Base-by-base conservation (phyloP, 192 early-diverging fungal species). In the Backusella morwellensis region DNA sequence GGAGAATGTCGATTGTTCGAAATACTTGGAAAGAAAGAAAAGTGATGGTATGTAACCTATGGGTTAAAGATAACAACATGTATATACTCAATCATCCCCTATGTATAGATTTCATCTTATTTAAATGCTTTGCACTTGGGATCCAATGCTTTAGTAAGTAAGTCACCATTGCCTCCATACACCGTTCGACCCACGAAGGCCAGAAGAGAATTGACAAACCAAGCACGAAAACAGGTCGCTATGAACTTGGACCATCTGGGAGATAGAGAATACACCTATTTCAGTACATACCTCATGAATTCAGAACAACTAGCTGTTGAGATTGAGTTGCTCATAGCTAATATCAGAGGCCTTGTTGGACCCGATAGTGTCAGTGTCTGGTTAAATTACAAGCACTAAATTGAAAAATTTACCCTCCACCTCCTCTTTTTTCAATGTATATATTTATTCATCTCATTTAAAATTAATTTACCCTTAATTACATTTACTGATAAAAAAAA, bases 221-320 rank as follows among this genome's bases (percentile, higher is more conserved):
- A 76, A 26, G 81, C 72, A 14, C 67, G 75, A n/a, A 66, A 54
- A 29, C 56, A 75, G 26, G 42, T 70, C 3, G 74, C 42, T 19
- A 44, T 84, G 38, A 73, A 44, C 21, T 67, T 35, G 3, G 29
- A 74, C 3, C 63, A 74, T 17, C 36, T 84, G 6, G 68, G 44
- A 8, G 78, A 76, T 9, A 69, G 70, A 41, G 83, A 74, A 19
- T 82, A 79, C 56, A 76, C 78, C 29, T 80, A 74, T 67, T 84
- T 82, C 35, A 73, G 80, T 44, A 69, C 80, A 1, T 84, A 84
- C 54, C 36, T 84, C 9, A 84, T 84, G 70, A 84, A 82, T 32
- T 79, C 80, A 19, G 80, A 81, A 36, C 83, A 84, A 35, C 69
- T 84, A 6, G 75, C 72, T 34, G 81, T 82, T 23, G 83, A 84